Conservation (phyloP, 345 rosid species). For the Acer yangbiense region DNA sequence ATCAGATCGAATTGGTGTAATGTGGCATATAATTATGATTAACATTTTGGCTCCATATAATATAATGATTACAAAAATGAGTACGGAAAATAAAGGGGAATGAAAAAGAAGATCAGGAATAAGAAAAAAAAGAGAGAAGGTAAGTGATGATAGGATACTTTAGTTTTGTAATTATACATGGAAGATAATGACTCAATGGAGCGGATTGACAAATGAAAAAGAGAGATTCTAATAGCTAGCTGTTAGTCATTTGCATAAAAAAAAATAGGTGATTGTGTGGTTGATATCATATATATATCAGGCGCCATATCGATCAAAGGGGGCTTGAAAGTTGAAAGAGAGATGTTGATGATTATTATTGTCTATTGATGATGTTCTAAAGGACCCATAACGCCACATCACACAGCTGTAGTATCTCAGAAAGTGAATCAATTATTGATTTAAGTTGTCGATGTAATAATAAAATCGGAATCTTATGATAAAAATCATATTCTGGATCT, state of each 20-base stretch:
- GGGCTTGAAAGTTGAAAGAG: no score
- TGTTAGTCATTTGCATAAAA: slow-evolving; percentile 17
- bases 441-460: slow-evolving; percentile 2
- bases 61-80: not conserved
- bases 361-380: not conserved
- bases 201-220: not conserved
- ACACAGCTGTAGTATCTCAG: slow-evolving; percentile 53
- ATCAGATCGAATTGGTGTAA: not conserved
- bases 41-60: not conserved
- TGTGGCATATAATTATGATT: not conserved
- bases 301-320: not conserved
- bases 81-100: not conserved
- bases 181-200: slow-evolving; percentile 19
- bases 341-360: no score
- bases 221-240: slow-evolving; percentile 20
- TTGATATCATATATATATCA: not conserved
- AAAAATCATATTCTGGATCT: not conserved
- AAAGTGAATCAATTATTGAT: slow-evolving; percentile 53
- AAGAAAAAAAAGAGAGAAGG: not conserved
- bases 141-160: slow-evolving; percentile 14
- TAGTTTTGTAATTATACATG: slow-evolving; percentile 13
- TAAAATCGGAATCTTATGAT: slow-evolving; percentile 18
- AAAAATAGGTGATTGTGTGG: slow-evolving; percentile 7
- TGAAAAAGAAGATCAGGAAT: not conserved
- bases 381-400: slow-evolving; percentile 20